Base-by-base conservation (phyloP, 1,284 basidiomycete species). In the Exsudoporus floridanus region DNA sequence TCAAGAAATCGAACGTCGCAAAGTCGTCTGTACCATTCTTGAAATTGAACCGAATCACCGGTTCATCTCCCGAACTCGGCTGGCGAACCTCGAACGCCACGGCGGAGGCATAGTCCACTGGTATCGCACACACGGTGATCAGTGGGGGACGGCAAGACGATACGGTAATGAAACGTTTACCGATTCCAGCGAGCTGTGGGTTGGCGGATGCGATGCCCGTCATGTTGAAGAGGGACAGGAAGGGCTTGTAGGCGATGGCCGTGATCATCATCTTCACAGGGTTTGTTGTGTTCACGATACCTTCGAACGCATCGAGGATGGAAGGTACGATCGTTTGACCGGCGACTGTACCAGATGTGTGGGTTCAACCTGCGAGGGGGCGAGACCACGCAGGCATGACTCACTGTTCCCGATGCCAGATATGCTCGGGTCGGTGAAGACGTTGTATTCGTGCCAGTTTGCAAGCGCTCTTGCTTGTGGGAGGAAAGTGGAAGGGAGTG, bases 201-300 rank as follows among this genome's bases (percentile, higher is more conserved):
- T 81, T 76, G 43, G 72, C 66, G 37, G 78, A 65, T 21, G 76
- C 73, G 37, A 77, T 76, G 21, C 81, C 78, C 0, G 86, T 89
- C 78, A 92, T 84, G 68, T 88, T 86, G 76, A 92, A 89, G 50
- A 93, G 73, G 16, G 88, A 88, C 52, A 93, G 72, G 75, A 92
- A 88, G 2, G 90, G 90, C 70, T 92, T 92, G 76, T 93, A 93
- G 8, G 88, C 82, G 35, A 85, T 79, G 9, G 85, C 78, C 42
- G 81, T 70, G 54, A 89, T 81, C 41, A 79, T 74, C 57, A 93
- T 69, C 69, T 88, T 86, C 56, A 88, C 70, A 1, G 84, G 79
- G 62, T 85, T 78, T 10, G 77, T 75, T 39, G 75, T 60, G 69
- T 85, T 82, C 13, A 78, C 75, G 63, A 93, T 84, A 31, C 74